A percentile compares a stretch with the other conserved stretches of the same genome.
These are phyloP conservation scores for Limnanthes douglasii DNA, from an alignment of 345 rosid genomes.

Conservation along the genomic window DNA sequence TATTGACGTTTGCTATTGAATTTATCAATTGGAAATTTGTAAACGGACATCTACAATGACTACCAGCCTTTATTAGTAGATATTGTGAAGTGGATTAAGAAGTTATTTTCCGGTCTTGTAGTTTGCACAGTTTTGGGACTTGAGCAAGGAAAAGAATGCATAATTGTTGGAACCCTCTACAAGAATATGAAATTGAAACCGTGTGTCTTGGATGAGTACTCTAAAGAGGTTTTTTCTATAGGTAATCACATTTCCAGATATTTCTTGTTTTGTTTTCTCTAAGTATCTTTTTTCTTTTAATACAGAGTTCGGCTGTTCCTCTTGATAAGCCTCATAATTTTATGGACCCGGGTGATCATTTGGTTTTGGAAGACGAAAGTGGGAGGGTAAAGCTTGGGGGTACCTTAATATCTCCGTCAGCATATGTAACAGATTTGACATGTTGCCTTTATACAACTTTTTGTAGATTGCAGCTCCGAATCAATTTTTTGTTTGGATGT, in stretches of 20 bases:
- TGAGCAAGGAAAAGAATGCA: slow-evolving; percentile 74
- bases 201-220: slow-evolving; percentile 86
- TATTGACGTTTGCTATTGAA: not conserved
- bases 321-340: slow-evolving; percentile 77
- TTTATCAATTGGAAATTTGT: slow-evolving; percentile 4
- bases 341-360: slow-evolving; percentile 64
- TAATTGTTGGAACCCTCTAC: slow-evolving; percentile 79
- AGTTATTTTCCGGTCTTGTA: slow-evolving; percentile 10
- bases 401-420: slow-evolving; percentile 34
- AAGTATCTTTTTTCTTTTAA: not conserved
- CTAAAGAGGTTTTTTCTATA: slow-evolving; percentile 51
- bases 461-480: too few relatives aligned
- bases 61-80: too few relatives aligned
- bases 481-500: slow-evolving; percentile 4
- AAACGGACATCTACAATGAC: too few relatives aligned
- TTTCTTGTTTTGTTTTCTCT: not conserved
- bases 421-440: slow-evolving; percentile 62
- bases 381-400: slow-evolving; percentile 87
- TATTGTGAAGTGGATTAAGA: too few relatives aligned
- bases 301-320: slow-evolving; percentile 68
- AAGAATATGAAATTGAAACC: slow-evolving; percentile 97
- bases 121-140: slow-evolving; percentile 76
- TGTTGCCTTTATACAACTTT: too few relatives aligned
- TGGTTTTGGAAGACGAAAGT: slow-evolving; percentile 89
- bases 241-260: too few relatives aligned